Conservation (phyloP, 257 asterid species). For the Anisodus acutangulus region DNA sequence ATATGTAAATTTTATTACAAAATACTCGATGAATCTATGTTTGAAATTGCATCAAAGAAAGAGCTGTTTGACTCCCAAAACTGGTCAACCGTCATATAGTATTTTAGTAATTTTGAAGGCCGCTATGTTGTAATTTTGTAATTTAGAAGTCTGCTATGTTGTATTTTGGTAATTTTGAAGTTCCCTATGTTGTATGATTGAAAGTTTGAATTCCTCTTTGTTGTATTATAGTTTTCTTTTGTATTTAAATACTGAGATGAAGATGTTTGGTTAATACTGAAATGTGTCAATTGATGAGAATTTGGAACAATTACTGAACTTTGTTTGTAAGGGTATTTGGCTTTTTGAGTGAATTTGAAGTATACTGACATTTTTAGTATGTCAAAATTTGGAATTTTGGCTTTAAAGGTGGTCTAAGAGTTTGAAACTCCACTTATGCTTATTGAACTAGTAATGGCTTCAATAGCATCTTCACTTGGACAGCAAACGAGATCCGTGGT, state of each 20-base stretch:
- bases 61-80: too few relatives aligned
- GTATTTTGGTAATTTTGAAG: background rate
- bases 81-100: too few relatives aligned
- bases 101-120: background rate
- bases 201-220: background rate
- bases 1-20: too few relatives aligned
- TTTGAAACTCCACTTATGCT: background rate
- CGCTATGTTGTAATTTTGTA: background rate
- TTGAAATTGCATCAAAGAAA: too few relatives aligned
- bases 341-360: background rate
- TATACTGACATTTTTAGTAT: background rate
- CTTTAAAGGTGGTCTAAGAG: background rate
- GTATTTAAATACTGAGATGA: background rate
- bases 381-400: background rate
- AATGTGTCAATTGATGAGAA: background rate
- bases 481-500: background rate
- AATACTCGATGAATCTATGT: too few relatives aligned
- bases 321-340: background rate
- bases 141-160: too few relatives aligned
- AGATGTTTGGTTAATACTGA: background rate
- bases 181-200: background rate
- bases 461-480: slow-evolving; percentile 24
- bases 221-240: background rate
- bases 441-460: background rate
- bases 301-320: background rate